phyloP scores from a whole-genome alignment of 331 rosid species.

The Telfairia occidentalis region DNA sequence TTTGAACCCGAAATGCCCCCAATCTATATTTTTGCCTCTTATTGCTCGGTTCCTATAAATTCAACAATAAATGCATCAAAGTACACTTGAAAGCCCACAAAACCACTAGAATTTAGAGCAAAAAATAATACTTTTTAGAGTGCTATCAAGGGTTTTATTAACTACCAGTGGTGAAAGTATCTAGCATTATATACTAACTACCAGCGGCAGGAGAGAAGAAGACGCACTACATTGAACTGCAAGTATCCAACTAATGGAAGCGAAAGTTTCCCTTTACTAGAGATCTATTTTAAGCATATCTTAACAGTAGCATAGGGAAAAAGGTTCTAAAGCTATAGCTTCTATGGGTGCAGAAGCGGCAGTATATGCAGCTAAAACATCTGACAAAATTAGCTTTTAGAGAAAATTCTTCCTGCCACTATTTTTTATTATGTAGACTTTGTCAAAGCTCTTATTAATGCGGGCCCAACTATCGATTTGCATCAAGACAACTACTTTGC shows the following conservation, averaged over 20 bases:
- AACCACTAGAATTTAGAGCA: too few species aligned
- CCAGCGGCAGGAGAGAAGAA: constrained; percentile 27
- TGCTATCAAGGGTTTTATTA: too few species aligned
- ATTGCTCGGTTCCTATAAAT: too few species aligned
- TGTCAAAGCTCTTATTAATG: constrained; percentile 66
- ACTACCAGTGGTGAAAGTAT: constrained; percentile 54
- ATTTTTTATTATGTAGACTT: constrained; percentile 64
- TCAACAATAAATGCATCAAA: too few species aligned
- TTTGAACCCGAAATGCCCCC: too few species aligned
- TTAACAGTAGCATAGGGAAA: constrained; percentile 76
- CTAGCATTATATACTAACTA: constrained; percentile 34
- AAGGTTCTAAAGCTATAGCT: constrained; percentile 86
- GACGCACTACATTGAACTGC: constrained; percentile 24
- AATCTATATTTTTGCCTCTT: too few species aligned
- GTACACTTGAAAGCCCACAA: too few species aligned
- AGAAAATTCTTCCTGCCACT: constrained; percentile 69
- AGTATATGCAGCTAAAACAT: constrained; percentile 91
- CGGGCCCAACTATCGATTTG: constrained; percentile 71
- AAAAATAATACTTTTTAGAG: too few species aligned
- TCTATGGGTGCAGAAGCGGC: constrained; percentile 85
- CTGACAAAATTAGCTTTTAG: constrained; percentile 80
- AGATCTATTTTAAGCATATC: constrained; percentile 54
- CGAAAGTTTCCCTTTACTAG: constrained; percentile 84
- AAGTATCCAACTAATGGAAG: constrained; percentile 60
- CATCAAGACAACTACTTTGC: constrained; percentile 82